Conservation (phyloP, 2,329 filamentous ascomycete species). For the Scytalidium lignicola region DNA sequence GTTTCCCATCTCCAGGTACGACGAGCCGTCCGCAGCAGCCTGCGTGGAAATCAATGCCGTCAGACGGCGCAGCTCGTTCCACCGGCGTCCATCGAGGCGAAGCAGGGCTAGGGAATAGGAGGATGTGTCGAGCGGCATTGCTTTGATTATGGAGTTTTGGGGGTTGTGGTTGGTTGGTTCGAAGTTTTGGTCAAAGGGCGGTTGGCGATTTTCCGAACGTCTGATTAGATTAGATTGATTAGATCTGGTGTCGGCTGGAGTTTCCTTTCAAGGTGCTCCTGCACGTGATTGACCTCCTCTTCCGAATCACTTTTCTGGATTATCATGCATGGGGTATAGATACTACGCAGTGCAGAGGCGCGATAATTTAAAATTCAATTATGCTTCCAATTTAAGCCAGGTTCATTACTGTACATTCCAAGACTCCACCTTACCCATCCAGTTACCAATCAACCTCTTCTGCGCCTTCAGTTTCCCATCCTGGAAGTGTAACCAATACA, state of each 20-base stretch:
- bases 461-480: background rate
- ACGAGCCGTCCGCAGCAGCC: conserved; percentile 85
- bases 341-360: too few relatives aligned
- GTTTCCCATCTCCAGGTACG: conserved; percentile 94
- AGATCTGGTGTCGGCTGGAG: background rate
- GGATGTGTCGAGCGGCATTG: conserved; percentile 91
- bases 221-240: background rate
- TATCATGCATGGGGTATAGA: too few relatives aligned
- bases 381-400: too few relatives aligned
- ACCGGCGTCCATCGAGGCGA: conserved; percentile 78
- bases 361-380: too few relatives aligned
- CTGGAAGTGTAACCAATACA: conserved; percentile 7
- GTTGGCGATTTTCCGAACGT: background rate
- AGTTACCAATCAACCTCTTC: background rate
- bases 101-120: conserved; percentile 84
- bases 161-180: background rate
- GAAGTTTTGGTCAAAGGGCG: background rate
- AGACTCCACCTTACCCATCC: background rate
- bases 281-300: too few relatives aligned
- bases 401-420: background rate
- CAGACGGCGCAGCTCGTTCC: conserved; percentile 92
- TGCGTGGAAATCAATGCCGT: conserved; percentile 89
- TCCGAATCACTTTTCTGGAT: too few relatives aligned
- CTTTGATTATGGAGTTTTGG: too few relatives aligned
- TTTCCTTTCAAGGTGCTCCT: too few relatives aligned